These are phyloP conservation scores for Panaeolus cyanescens DNA, from an alignment of 768 basidiomycete genomes.

Conservation along the genomic window DNA sequence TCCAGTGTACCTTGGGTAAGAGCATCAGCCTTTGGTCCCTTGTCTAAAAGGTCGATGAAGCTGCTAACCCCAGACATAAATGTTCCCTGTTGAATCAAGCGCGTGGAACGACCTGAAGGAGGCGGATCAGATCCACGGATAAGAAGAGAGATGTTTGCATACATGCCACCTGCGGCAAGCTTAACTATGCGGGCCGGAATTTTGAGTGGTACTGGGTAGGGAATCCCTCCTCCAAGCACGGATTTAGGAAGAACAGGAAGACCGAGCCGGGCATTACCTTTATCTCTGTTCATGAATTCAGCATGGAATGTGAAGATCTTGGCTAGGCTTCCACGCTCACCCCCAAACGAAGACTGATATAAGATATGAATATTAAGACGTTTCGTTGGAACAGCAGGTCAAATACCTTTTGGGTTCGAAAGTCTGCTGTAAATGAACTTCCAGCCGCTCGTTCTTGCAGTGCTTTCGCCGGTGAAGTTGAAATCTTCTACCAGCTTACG, in stretches of 20 bases:
- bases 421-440: constrained; percentile 78
- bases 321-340: constrained; percentile 27
- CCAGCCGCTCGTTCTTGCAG: constrained; percentile 78
- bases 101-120: constrained; percentile 80
- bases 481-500: constrained; percentile 67
- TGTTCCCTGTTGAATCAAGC: constrained; percentile 68
- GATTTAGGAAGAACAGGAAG: constrained; percentile 36
- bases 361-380: neutral
- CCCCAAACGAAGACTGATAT: constrained; percentile 53
- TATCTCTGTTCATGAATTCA: constrained; percentile 45
- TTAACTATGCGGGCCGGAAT: constrained; percentile 69
- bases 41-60: neutral
- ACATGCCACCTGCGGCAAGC: constrained; percentile 85
- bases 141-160: constrained; percentile 23
- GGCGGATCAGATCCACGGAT: neutral
- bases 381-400: neutral
- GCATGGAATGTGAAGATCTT: constrained; percentile 1
- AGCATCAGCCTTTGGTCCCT: neutral
- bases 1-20: constrained; percentile 57
- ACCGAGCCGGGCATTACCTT: constrained; percentile 66
- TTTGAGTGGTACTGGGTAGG: constrained; percentile 64
- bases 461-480: constrained; percentile 73
- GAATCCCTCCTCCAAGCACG: constrained; percentile 39
- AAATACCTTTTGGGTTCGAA: constrained; percentile 66
- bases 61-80: constrained; percentile 80